Evolutionary conservation across 1,284 basidiomycete genomes (phyloP), one percentile per base, ranked within the genome.

Genomic region (Athelia sp.): DNA sequence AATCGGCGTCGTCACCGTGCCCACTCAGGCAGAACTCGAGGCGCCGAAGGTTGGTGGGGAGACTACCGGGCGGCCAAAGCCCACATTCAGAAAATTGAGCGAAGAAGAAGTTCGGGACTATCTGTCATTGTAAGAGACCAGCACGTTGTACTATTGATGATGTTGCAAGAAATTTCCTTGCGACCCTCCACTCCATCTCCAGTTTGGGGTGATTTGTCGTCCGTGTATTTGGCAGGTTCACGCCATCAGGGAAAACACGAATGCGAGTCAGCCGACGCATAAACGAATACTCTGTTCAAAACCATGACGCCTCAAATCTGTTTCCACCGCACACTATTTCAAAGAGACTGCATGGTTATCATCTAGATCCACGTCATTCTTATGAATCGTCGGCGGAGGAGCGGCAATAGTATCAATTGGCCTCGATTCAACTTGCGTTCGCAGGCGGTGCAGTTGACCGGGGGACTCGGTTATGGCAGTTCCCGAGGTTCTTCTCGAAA

Each of bases 101-200:
- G 94, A 97, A 72, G 89, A 93, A 67, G 95, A 98, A 73, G 91
- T 98, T 51, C 82, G 85, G 60, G 94, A 98, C 72, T 98, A 96
- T 73, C 72, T 97, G 64, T 84, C 89, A 46, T 70, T 91, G 70
- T 91, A 84, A 23, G 17, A 29, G 18, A 35, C 55, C 40, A 50
- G 47, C 43, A 48, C 15, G 52, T 40, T 40, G 26, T 29, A 46
- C 9, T 31, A 52, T 43, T 36, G 47, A 52, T 50, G 48, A 46
- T 48, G 29, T 50, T 54, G 54, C 44, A 56, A 24, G 43, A 50
- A 47, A 50, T 48, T 48, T 46, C 49, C 31, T 49, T 34, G 38
- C 29, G 10, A 15, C 10, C 4, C 26, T 13, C 13, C 26, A 29
- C 13, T 13, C 6, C 18, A 10, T 26, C 44, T 4, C 26, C 6